Base-by-base conservation (phyloP, 2,329 filamentous ascomycete species). In the Pestalotiopsis fici region DNA sequence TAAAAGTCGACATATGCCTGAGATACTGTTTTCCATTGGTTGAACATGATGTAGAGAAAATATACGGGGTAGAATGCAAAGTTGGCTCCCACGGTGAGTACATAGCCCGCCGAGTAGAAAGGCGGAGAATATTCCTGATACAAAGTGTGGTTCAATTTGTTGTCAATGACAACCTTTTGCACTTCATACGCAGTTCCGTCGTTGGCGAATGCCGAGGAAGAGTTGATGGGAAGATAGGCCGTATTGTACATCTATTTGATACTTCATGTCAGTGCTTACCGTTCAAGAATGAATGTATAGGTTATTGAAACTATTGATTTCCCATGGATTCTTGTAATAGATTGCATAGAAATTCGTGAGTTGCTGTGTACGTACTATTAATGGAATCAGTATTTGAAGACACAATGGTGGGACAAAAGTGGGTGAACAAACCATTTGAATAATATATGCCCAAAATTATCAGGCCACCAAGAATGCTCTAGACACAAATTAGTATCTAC, bases 191-290 rank as follows among this genome's bases (percentile, higher is more conserved):
- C 70, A 0, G 73, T 78, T 2, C 78, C 82, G 3, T 80, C 79
- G 66, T 86, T 83, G 60, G 82, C 80, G 54, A 83, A 86, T 23
- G 82, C 82, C 0, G 75, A 65, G 21, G 64, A 65, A 15, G 64
- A 65, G 54, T 86, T 86, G 72, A 85, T 83, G 6, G 83, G 84
- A 3, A 86, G 75, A 56, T 83, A 86, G 0, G 78, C 81, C 0
- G 83, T 79, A 66, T 80, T 78, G 69, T 80, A 81, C 35, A 80
- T 80, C 43, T 47, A 15, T 18, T 18, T 18, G 18, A n/a, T 18
- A 47, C 5, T n/a, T n/a, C 43, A 47, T n/a, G n/a, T 47, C 7
- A 47, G 43, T 47, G 31, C 6, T 35, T 35, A 11, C 11, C 31
- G 2, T 35, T 35, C 6, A 11, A 7, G 31, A 35, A 35, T 35